phyloP scores from a whole-genome alignment of 805 yeast species.

The Blastobotrys muscicola region DNA sequence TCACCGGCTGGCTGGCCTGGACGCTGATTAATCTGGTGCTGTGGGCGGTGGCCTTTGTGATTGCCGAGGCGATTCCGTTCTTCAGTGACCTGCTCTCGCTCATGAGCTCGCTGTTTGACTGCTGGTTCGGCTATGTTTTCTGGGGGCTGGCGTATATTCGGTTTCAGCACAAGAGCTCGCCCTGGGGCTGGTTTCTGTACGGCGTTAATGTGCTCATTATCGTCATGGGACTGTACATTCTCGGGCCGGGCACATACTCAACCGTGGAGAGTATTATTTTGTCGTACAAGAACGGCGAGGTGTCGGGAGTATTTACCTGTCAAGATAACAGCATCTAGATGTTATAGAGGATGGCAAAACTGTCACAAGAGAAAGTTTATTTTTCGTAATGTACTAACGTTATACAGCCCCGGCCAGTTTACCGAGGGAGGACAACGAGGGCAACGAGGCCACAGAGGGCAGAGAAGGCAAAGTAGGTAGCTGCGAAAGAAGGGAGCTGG shows the following conservation, averaged over 20 bases:
- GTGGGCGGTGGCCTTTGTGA: constrained; percentile 47
- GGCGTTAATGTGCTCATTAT: constrained; percentile 32
- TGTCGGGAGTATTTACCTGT: constrained; percentile 46
- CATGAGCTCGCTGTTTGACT: constrained; percentile 54
- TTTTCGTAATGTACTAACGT: too few relatives aligned
- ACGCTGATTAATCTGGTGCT: constrained; percentile 32
- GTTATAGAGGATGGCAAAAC: too few relatives aligned
- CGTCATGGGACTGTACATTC: constrained; percentile 40
- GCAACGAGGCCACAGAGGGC: too few relatives aligned
- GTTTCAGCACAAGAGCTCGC: constrained; percentile 29
- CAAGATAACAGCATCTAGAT: constrained; percentile 33
- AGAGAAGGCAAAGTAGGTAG: too few relatives aligned
- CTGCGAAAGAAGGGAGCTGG: too few relatives aligned
- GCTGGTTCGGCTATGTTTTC: constrained; percentile 57
- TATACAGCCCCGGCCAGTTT: too few relatives aligned
- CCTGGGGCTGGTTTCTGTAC: constrained; percentile 31
- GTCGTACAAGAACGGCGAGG: constrained; percentile 39
- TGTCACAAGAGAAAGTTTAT: too few relatives aligned
- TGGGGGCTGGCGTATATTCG: constrained; percentile 51
- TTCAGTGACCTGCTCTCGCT: constrained; percentile 47
- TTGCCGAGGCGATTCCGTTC: constrained; percentile 59
- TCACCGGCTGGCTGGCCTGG: constrained; percentile 48
- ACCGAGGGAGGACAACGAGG: too few relatives aligned
- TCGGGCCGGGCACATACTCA: constrained; percentile 53
- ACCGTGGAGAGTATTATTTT: constrained; percentile 45